A percentile compares a stretch with the other conserved stretches of the same genome.
Conservation (phyloP, 331 rosid genomes). For the Phaseolus coccineus region DNA sequence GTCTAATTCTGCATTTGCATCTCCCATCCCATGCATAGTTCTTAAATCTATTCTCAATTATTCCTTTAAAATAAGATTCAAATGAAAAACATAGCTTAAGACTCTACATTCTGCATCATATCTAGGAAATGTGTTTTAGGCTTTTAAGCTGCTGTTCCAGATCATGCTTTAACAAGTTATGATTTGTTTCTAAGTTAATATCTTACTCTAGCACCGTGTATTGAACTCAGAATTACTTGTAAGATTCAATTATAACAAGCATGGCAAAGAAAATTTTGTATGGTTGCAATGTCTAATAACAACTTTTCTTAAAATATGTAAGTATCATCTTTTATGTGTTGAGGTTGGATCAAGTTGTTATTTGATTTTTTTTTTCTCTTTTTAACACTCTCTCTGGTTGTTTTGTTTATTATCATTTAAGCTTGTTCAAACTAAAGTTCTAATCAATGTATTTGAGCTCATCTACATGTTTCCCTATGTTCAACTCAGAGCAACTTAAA, state of each 20-base stretch:
- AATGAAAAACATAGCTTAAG: no score
- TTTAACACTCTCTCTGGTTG: not conserved
- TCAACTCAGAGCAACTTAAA: conserved; percentile 31
- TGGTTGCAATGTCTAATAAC: not conserved
- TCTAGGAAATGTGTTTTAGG: conserved; percentile 12
- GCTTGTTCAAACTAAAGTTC: conserved; percentile 14
- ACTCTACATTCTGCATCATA: conserved; percentile 5
- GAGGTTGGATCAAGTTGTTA: conserved; percentile 9
- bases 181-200: conserved; percentile 13
- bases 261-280: not conserved
- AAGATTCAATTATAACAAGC: conserved; percentile 10
- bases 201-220: not conserved
- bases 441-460: conserved; percentile 37
- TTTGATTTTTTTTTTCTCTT: conserved; percentile 2
- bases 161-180: conserved; percentile 14
- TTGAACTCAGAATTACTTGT: no score
- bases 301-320: not conserved
- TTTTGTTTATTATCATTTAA: conserved; percentile 13
- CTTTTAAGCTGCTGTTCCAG: conserved; percentile 22
- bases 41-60: no score
- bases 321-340: conserved; percentile 1
- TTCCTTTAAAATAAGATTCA: no score
- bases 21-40: not conserved
- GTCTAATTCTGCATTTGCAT: conserved; percentile 13
- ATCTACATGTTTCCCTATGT: conserved; percentile 13